Conservation (phyloP, 75 land plant genomes). For the Cupressus sempervirens region DNA sequence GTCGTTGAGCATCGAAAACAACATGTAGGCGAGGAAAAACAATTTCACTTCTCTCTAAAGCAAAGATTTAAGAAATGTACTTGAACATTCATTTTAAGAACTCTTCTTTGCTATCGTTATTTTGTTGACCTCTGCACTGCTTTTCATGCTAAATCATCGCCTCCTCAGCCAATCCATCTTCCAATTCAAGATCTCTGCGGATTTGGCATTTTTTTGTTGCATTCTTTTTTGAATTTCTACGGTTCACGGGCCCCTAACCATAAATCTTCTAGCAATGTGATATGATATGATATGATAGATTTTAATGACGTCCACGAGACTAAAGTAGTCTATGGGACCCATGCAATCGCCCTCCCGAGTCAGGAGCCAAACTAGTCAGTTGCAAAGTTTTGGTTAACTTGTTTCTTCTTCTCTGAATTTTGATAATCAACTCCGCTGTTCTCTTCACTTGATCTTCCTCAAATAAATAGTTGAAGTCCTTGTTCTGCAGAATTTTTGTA, state of each 20-base stretch:
- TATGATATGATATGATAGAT: too few relatives aligned
- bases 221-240: neutral
- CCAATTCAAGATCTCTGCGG: neutral
- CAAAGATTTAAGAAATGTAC: neutral
- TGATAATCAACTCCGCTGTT: too few relatives aligned
- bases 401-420: too few relatives aligned
- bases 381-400: too few relatives aligned
- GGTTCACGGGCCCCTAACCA: constrained; percentile 1
- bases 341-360: too few relatives aligned
- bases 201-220: neutral
- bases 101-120: neutral
- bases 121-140: neutral
- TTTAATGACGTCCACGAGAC: too few relatives aligned
- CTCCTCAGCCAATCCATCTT: neutral
- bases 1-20: neutral
- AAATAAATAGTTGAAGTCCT: too few relatives aligned
- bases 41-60: neutral
- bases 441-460: too few relatives aligned
- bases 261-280: too few relatives aligned
- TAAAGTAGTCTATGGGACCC: too few relatives aligned
- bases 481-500: too few relatives aligned
- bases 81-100: constrained; percentile 14
- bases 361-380: too few relatives aligned
- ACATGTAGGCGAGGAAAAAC: neutral
- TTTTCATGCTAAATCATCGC: neutral